Percentiles rank a stretch among this genome's conserved stretches.
Conservation (phyloP, 805 yeast species). For the Kuraishia hungarica region DNA sequence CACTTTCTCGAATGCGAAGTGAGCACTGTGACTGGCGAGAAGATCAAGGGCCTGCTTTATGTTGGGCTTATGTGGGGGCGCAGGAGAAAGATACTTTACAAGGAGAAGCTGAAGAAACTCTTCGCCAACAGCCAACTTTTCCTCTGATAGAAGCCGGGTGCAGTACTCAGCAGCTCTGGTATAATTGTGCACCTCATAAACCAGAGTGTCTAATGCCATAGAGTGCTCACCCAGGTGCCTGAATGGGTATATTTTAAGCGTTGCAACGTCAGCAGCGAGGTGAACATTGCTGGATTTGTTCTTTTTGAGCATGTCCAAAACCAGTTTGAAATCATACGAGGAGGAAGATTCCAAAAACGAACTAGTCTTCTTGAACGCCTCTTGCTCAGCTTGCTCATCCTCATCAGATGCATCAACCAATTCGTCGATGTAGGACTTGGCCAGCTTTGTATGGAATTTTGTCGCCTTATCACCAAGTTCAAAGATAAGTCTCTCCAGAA, state of each 20-base stretch:
- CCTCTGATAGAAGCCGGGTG: slow-evolving; percentile 29
- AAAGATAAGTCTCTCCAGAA: slow-evolving; percentile 42
- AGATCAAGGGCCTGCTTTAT: slow-evolving; percentile 27
- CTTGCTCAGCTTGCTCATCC: slow-evolving; percentile 7
- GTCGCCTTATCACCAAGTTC: slow-evolving; percentile 27
- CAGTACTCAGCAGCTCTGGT: slow-evolving; percentile 57
- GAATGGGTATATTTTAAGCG: slow-evolving; percentile 49
- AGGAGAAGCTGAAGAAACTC: slow-evolving; percentile 40
- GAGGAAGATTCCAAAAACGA: slow-evolving; percentile 24
- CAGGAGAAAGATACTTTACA: slow-evolving; percentile 25
- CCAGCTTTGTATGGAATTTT: slow-evolving; percentile 33
- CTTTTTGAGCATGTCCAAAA: slow-evolving; percentile 17
- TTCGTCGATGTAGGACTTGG: slow-evolving; percentile 32
- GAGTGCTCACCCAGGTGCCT: slow-evolving; percentile 52
- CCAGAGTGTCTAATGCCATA: slow-evolving; percentile 53
- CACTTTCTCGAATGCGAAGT: slow-evolving; percentile 23
- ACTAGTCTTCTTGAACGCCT: slow-evolving; percentile 21
- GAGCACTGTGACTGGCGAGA: slow-evolving; percentile 34
- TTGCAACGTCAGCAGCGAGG: slow-evolving; percentile 3
- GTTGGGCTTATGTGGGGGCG: background rate
- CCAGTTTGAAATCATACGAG: slow-evolving; percentile 29
- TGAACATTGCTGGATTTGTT: slow-evolving; percentile 12
- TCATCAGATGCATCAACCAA: slow-evolving; percentile 10
- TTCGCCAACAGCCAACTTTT: slow-evolving; percentile 29
- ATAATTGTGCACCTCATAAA: slow-evolving; percentile 47